Evolutionary conservation across 2,329 filamentous ascomycete genomes (phyloP).

Genomic region (Colletotrichum sp.): DNA sequence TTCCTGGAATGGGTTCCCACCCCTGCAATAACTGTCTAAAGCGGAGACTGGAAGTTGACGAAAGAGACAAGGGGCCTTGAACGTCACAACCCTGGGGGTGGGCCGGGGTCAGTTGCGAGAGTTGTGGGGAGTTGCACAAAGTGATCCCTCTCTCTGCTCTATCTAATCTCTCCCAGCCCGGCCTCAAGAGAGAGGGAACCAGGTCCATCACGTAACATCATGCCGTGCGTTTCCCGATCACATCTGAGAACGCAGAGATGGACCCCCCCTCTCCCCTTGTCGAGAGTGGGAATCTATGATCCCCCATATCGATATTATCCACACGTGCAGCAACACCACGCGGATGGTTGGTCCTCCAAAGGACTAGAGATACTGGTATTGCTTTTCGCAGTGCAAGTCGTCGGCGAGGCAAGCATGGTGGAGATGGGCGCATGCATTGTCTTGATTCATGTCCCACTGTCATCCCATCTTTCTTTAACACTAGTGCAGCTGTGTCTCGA

Average conservation of each 20-base stretch:
- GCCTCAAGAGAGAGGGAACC: not conserved
- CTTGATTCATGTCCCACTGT: not conserved
- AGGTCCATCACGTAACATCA: not conserved
- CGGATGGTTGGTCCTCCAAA: not conserved
- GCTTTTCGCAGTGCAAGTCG: not conserved
- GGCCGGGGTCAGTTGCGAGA: not conserved
- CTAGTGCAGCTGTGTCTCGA: not conserved
- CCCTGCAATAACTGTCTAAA: slow-evolving; percentile 4
- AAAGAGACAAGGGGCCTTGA: not conserved
- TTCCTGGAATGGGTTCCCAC: not conserved
- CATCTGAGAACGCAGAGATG: not conserved
- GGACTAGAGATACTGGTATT: not conserved
- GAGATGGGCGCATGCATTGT: not conserved
- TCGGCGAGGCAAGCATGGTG: not conserved
- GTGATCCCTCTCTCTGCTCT: not conserved
- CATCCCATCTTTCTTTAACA: not conserved
- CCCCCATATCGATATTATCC: not conserved
- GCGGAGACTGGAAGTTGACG: not conserved
- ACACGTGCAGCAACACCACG: slow-evolving; percentile 9
- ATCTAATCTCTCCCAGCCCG: not conserved
- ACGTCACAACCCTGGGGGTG: not conserved
- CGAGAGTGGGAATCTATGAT: not conserved
- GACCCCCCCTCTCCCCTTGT: not conserved
- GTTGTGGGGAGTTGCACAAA: not conserved
- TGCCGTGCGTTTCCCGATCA: not conserved